phyloP scores from a whole-genome alignment of 192 early-diverging fungal genomes.

The Coemansia sp. region DNA sequence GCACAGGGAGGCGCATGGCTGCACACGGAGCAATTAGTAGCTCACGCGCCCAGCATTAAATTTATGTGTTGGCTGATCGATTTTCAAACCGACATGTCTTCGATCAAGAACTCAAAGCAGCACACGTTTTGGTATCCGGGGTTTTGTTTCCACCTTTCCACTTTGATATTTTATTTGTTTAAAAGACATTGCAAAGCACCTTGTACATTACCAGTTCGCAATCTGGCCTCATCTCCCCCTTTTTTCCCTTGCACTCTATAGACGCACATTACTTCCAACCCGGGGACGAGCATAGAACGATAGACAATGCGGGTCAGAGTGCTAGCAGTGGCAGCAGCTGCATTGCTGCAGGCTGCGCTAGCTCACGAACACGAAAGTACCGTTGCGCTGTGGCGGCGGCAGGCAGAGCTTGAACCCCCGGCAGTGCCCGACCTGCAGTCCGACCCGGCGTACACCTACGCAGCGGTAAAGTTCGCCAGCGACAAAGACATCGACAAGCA shows the following conservation, averaged over 20 bases:
- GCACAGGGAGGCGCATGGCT: too few species aligned
- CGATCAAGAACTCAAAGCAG: too few species aligned
- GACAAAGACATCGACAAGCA: slow-evolving; percentile 10
- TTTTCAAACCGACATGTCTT: not conserved
- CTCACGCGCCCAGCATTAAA: not conserved
- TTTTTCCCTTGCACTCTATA: not conserved
- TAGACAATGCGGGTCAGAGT: slow-evolving; percentile 6
- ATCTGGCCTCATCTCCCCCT: not conserved
- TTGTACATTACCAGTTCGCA: too few species aligned
- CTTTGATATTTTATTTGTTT: too few species aligned
- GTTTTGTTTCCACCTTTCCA: not conserved
- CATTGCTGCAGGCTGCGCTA: too few species aligned
- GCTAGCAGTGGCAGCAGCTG: slow-evolving; percentile 4
- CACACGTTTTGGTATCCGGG: not conserved
- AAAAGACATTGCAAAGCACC: too few species aligned
- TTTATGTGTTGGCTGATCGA: not conserved
- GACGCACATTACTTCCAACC: not conserved
- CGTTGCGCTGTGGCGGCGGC: slow-evolving; percentile 12
- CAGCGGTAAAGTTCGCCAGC: slow-evolving; percentile 34
- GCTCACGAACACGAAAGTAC: not conserved
- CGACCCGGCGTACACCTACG: slow-evolving; percentile 32
- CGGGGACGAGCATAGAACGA: not conserved
- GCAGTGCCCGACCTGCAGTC: slow-evolving; percentile 22
- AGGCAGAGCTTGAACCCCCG: slow-evolving; percentile 14
- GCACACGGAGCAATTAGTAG: too few species aligned